A percentile compares a stretch with the other conserved stretches of the same genome.
Evolutionary conservation across 257 asterid genomes (phyloP).

Genomic region (Gentiana dahurica): DNA sequence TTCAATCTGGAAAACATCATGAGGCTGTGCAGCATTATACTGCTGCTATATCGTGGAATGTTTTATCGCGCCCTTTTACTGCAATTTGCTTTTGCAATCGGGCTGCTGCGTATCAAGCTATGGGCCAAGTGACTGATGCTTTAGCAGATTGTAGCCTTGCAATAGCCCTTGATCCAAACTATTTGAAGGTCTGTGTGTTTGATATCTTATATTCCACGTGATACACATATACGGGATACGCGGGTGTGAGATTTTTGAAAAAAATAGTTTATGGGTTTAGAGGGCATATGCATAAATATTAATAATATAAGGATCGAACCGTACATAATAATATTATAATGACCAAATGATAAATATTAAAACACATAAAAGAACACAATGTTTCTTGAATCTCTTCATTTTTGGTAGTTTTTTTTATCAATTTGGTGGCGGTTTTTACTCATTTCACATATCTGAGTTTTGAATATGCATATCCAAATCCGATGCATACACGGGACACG

Average conservation of each 20-base stretch:
- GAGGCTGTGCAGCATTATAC: constrained; percentile 89
- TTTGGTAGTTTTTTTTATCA: too few relatives aligned
- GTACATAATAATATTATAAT: too few relatives aligned
- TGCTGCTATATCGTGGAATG: constrained; percentile 70
- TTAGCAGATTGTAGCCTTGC: constrained; percentile 94
- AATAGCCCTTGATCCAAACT: constrained; percentile 78
- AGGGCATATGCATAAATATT: neutral
- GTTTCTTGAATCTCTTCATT: neutral
- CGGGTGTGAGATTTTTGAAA: too few relatives aligned
- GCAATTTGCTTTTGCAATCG: constrained; percentile 95
- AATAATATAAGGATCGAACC: too few relatives aligned
- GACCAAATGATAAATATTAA: too few relatives aligned
- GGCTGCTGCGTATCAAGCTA: constrained; percentile 85
- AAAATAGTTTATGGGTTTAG: neutral
- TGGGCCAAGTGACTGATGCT: constrained; percentile 87
- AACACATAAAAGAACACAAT: too few relatives aligned
- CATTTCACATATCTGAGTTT: too few relatives aligned
- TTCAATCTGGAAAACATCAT: constrained; percentile 64
- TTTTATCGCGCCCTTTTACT: constrained; percentile 85
- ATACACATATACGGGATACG: too few relatives aligned
- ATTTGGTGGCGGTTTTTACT: too few relatives aligned
- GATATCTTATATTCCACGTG: too few relatives aligned
- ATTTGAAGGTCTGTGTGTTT: constrained; percentile 51
- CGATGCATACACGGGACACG: too few relatives aligned
- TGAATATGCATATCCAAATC: too few relatives aligned